Conservation (phyloP, 164 flowering plant species). For the Magnolia sinica region DNA sequence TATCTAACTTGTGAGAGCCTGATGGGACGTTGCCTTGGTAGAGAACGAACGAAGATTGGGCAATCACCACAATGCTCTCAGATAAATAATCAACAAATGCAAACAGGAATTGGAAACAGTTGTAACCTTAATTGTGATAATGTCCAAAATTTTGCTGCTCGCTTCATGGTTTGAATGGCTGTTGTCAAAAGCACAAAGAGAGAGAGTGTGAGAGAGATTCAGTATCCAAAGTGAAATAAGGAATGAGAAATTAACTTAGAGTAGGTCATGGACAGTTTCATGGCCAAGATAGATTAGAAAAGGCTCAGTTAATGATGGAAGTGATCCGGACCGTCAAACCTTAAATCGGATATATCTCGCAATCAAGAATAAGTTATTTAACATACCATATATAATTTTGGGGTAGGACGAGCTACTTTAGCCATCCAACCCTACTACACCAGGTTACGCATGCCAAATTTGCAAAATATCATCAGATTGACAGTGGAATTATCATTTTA, state of each 20-base stretch:
- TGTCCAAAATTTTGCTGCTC: constrained; percentile 31
- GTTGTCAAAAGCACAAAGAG: constrained; percentile 6
- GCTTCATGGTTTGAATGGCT: constrained; percentile 37
- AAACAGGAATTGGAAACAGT: not conserved
- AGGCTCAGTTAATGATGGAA: not conserved
- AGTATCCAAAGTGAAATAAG: not conserved
- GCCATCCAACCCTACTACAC: too few relatives aligned
- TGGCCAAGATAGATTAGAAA: not conserved
- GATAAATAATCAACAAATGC: not conserved
- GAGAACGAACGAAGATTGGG: too few relatives aligned
- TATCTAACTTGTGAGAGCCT: too few relatives aligned
- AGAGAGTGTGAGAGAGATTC: not conserved
- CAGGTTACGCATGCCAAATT: too few relatives aligned
- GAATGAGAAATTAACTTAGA: not conserved
- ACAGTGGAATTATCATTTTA: too few relatives aligned
- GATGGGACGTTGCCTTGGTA: not conserved
- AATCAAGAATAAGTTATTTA: too few relatives aligned
- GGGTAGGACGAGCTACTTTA: too few relatives aligned
- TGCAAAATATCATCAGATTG: too few relatives aligned
- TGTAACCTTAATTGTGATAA: constrained; percentile 40
- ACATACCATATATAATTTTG: too few relatives aligned
- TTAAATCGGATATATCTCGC: too few relatives aligned
- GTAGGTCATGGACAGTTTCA: too few relatives aligned
- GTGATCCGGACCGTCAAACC: too few relatives aligned
- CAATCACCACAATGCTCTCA: not conserved